Evolutionary conservation across 495 filamentous ascomycete genomes (phyloP), one percentile per base, ranked within the genome.

Genomic region (Penicillium taxi): DNA sequence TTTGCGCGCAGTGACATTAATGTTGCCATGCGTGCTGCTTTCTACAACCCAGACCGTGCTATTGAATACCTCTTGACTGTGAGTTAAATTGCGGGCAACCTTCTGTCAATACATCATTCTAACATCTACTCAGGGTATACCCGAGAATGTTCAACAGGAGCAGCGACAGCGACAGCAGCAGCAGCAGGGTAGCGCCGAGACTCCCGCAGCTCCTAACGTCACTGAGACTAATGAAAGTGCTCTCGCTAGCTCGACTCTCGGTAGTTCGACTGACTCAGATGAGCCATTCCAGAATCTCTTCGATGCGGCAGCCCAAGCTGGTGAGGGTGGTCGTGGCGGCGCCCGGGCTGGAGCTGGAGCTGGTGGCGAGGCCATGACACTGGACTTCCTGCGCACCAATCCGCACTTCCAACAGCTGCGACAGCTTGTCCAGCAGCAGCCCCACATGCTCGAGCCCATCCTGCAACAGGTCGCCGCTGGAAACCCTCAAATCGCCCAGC

Each of bases 391-490:
- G n/a, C 83, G 91, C 32, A 85, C 84, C 59, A 96, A 96, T 60
- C 81, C 87, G 17, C 87, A 95, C 61, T 98, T 98, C 65, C 91
- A 96, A 60, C 91, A 98, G 59, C 77, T 98, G 22, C 83, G 91
- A 21, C 87, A 94, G 62, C 81, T 98, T 8, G 91, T 98, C 12
- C 91, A 98, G 55, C 87, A 94, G 54, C 86, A 96, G 48, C 91
- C 91, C 7, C 82, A 86, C 50, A 98, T 98, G 91, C 80, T 98
- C 5, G 91, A 96, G 70, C 88, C 90, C 1, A 96, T 98, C 49
- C 67, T 98, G 18, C 89, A 95, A 55, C 88, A 95, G 61, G 86
- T 98, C 25, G 86, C 84, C n/a, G 82, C 84, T 6, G 87, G 91
- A 15, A 98, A 96, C 58, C 91, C 91, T 8, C 84, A 94, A 45